phyloP scores from a whole-genome alignment of 1,284 basidiomycete genomes.

The Peniophora sp. region DNA sequence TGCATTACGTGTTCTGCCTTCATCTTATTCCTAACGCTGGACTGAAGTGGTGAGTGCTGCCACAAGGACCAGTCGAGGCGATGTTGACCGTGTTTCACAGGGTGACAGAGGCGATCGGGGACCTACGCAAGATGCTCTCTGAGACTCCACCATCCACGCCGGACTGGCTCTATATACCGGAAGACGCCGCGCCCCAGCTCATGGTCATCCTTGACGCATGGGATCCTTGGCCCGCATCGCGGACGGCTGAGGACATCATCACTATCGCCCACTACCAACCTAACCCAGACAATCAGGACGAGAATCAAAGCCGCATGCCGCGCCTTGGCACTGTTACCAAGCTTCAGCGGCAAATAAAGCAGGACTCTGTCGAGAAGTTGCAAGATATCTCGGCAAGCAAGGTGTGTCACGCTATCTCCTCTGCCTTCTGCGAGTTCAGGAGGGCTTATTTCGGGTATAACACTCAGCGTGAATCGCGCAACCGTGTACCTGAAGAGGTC shows the following conservation, averaged over 20 bases:
- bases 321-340: neutral
- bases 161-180: neutral
- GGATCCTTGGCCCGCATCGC: neutral
- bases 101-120: neutral
- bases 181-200: neutral
- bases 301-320: neutral
- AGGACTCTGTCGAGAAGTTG: neutral
- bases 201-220: neutral
- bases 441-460: neutral
- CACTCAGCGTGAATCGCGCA: neutral
- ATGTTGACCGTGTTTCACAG: neutral
- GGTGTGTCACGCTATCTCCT: neutral
- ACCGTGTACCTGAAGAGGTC: neutral
- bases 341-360: neutral
- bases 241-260: neutral
- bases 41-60: neutral
- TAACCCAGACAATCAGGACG: neutral
- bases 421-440: no score
- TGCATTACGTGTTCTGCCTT: slow-evolving; percentile 7
- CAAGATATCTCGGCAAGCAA: neutral
- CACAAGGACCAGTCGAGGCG: neutral
- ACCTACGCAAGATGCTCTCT: neutral
- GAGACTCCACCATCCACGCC: neutral
- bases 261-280: neutral
- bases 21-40: slow-evolving; percentile 6